A percentile compares a stretch with the other conserved stretches of the same genome.
These are phyloP conservation scores for Calocybe gangraenosa DNA, from an alignment of 768 basidiomycete species.

Conservation along the genomic window DNA sequence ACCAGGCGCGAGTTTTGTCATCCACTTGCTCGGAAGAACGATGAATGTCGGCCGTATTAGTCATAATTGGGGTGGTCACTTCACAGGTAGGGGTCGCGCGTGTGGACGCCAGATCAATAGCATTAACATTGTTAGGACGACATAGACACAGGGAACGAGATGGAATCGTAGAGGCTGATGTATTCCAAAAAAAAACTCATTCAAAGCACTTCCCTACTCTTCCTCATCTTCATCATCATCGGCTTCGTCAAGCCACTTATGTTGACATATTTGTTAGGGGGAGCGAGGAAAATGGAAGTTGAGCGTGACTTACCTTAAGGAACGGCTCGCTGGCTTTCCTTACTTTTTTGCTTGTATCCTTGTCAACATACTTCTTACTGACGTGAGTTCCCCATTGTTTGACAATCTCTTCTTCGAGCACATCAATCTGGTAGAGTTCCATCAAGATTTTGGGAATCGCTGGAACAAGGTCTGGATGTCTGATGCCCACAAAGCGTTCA, in stretches of 20 bases:
- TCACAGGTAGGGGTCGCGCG: no score
- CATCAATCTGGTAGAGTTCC: conserved; percentile 87
- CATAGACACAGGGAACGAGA: no score
- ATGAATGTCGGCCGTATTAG: no score
- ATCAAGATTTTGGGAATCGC: conserved; percentile 89
- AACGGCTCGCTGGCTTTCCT: conserved; percentile 95
- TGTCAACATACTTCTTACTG: conserved; percentile 95
- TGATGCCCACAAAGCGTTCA: conserved; percentile 77
- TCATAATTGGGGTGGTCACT: no score
- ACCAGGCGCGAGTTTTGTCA: no score
- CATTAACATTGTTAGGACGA: no score
- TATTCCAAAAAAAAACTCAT: background rate
- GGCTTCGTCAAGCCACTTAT: conserved; percentile 84
- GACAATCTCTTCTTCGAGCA: conserved; percentile 89
- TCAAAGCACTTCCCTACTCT: conserved; percentile 20
- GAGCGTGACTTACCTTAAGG: conserved; percentile 60
- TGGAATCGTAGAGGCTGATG: no score
- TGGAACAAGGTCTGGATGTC: conserved; percentile 66
- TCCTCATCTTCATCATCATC: conserved; percentile 74
- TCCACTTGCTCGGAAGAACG: no score
- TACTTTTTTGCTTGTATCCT: conserved; percentile 92
- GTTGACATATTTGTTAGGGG: background rate
- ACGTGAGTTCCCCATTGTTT: conserved; percentile 95
- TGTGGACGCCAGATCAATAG: no score
- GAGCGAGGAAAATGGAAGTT: conserved; percentile 1